Base-by-base conservation (phyloP, 371 early-diverging fungal species). In the Ordospora colligata region DNA sequence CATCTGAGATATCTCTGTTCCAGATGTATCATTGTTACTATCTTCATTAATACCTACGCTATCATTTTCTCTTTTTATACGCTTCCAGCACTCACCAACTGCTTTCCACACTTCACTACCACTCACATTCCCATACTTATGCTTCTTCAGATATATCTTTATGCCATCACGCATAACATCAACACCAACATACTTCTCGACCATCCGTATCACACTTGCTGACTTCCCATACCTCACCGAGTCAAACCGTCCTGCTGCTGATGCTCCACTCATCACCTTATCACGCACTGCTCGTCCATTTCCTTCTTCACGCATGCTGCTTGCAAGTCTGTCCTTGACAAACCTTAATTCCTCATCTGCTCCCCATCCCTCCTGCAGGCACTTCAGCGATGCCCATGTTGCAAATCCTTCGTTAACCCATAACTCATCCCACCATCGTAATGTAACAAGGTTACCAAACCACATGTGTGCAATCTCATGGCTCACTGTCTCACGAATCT, bases 331-430 rank as follows among this genome's bases (percentile, higher is more conserved):
- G 37, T 88, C 87, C 19, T 81, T 85, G 9, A 91, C 86, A 84
- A 92, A 94, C n/a, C n/a, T n/a, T n/a, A n/a, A n/a, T n/a, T n/a
- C n/a, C n/a, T n/a, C n/a, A n/a, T n/a, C n/a, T 27, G 67, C 72
- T 12, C 75, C 76, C 78, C 76, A 80, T 6, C 78, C 75, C 54
- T 85, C 76, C 74, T 90, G 89, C 27, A 89, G 87, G 22, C 91
- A 91, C 74, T 91, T 85, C 80, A 87, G 87, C 12, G 91, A 92
- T 12, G 92, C 90, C 87, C 91, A 92, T 0, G 93, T 93, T 11
- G 94, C 96, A 85, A 93, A 95, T 17, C 94, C 94, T 85, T 95
- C 96, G 85, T 94, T 93, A 44, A 95, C 87, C 93, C 93, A 95
- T 43, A 95, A 87, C 74, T 93, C 90, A 70, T 87, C 86, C 94